Evolutionary conservation across 1,139 yeast species (phyloP), one percentile per base, ranked within the genome.

Genomic region (Magnusiomyces ingens): DNA sequence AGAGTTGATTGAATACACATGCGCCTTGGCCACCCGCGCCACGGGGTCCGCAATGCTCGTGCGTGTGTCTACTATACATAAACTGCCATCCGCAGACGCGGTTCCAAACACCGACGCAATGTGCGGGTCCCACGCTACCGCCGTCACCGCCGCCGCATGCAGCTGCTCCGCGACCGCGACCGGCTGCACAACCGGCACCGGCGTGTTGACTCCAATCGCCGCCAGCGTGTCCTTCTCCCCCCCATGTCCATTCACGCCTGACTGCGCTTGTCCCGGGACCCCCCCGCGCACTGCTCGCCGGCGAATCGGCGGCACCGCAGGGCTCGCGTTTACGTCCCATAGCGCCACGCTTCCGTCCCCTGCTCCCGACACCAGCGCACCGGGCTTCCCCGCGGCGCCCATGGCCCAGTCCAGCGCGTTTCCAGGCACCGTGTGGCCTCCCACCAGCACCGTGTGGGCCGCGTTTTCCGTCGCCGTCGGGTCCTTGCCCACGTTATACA

Each of bases 31-130:
- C 10, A 44, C 18, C 62, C 93, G 26, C 12, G 47, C 47, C 5
- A 44, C 37, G 2, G 37, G 47, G n/a, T 44, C 47, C n/a, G 37
- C 15, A 26, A 44, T 19, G 17, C 37, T 44, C 2, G 57, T 52
- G 62, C 96, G 80, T 21, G 79, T 69, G 65, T 93, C 99, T 63
- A 81, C 86, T 47, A 90, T 72, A 55, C 80, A 81, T 41, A 90
- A 74, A 1, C 81, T 74, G 56, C 78, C 79, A 65, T 85, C 94
- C 65, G 86, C 95, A 17, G 89, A 77, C 3, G 80, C 91, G 2
- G 93, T 82, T 0, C 82, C 95, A 64, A 88, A 80, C 44, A 86
- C 65, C 13, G 75, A 69, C n/a, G 75, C 69, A 52, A 75, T 69
- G 48, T 64, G 62, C 48, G 67, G 64, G 59, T 77, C 81, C 78